These are phyloP conservation scores for Waltiozyma sp. DNA, from an alignment of 1,139 yeast genomes.

Conservation along the genomic window DNA sequence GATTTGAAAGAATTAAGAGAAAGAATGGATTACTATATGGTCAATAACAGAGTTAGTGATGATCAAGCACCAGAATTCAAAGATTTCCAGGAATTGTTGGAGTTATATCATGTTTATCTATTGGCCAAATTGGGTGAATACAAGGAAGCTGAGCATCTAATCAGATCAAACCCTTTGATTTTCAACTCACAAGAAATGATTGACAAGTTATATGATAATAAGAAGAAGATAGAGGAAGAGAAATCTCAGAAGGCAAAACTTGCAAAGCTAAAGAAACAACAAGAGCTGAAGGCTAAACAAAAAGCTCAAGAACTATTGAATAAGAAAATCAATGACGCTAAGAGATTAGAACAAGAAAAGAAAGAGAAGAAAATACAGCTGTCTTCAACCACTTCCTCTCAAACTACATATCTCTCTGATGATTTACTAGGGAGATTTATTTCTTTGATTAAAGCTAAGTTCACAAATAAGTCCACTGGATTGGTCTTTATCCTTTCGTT, in stretches of 20 bases:
- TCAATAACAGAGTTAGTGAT: constrained; percentile 3
- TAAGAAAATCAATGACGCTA: constrained; percentile 3
- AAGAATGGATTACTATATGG: constrained; percentile 12
- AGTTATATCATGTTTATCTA: constrained; percentile 14
- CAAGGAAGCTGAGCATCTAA: constrained; percentile 14
- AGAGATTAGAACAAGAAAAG: constrained; percentile 1
- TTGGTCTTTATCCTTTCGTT: neutral
- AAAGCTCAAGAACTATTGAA: constrained; percentile 1
- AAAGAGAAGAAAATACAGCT: neutral
- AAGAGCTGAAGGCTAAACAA: constrained; percentile 6
- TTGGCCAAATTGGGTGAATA: constrained; percentile 11
- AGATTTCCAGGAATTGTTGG: constrained; percentile 11
- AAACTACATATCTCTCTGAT: neutral
- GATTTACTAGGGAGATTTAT: neutral
- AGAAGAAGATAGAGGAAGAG: constrained; percentile 7
- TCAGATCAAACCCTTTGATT: constrained; percentile 11
- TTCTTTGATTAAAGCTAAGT: neutral
- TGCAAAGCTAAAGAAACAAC: constrained; percentile 5
- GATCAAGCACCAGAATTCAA: constrained; percentile 1
- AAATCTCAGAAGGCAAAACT: constrained; percentile 5
- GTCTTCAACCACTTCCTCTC: neutral
- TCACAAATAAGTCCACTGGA: neutral
- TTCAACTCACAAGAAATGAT: constrained; percentile 5
- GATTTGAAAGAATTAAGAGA: constrained; percentile 10
- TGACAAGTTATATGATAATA: constrained; percentile 4